Base-by-base conservation (phyloP, 805 yeast genomes). In the Metahyphopichia silvanorum region DNA sequence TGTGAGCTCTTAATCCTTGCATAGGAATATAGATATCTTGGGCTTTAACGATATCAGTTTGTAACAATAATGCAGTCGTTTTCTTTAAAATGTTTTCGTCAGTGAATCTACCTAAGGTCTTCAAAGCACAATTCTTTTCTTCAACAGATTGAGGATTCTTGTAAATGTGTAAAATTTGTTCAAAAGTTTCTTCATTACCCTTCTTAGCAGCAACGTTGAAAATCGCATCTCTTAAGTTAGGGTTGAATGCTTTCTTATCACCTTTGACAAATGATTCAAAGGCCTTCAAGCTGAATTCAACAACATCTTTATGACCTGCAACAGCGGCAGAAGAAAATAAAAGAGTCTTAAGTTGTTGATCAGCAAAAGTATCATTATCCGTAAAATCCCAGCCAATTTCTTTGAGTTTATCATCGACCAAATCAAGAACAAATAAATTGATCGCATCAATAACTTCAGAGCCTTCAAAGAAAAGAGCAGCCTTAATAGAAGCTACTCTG, bases 1-100 rank as follows among this genome's bases (percentile, higher is more conserved):
- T 69, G 48, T 78, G 79, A 11, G 74, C 51, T 47, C 82, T 68
- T 66, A 86, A 64, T 26, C 93, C 89, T 39, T 66, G 75, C 77
- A 91, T 69, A 43, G 95, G 94, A 44, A 78, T 71, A 61, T 78
- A 78, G 34, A 82, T 72, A 55, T 86, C 95, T 66, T 86, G 94
- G 24, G 62, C 58, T 45, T 77, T 75, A 39, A 83, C 66, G 28
- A 78, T 60, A 20, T 82, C 81, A 40, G 59, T 42, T 37, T 79
- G 76, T 41, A 81, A 71, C 42, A 80, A 55, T 50, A 69, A 67
- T 3, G 60, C 69, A 18, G 80, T 62, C 5, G 85, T 75, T 66
- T 76, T 76, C 47, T 74, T 62, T 35, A 77, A 65, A 32, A 80
- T 58, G 32, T 66, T 63, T 3, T 66, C 59, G 33, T 76, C 72